A percentile compares a stretch with the other conserved stretches of the same genome.
Evolutionary conservation across 1,284 basidiomycete genomes (phyloP).

Genomic region (Boletus hoseneyae): DNA sequence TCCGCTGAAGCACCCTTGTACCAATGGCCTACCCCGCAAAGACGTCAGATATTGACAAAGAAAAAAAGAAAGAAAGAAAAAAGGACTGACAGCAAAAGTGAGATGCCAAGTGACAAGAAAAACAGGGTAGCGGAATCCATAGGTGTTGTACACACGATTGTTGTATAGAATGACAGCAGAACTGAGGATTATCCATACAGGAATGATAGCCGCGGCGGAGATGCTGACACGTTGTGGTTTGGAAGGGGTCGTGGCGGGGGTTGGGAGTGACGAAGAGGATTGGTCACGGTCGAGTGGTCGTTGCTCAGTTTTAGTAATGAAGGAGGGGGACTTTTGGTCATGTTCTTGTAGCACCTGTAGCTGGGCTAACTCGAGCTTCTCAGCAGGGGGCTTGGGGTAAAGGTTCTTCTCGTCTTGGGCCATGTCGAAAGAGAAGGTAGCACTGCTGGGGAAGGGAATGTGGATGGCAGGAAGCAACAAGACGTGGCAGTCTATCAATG

Average conservation of each 20-base stretch:
- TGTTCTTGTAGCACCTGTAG: slow-evolving; percentile 21
- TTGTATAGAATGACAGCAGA: slow-evolving; percentile 96
- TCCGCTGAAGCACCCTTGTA: slow-evolving; percentile 85
- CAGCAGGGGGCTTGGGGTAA: background rate
- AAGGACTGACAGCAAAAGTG: slow-evolving; percentile 65
- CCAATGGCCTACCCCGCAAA: slow-evolving; percentile 64
- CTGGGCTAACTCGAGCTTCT: slow-evolving; percentile 21
- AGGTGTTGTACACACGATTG: slow-evolving; percentile 85
- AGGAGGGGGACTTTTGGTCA: slow-evolving; percentile 7
- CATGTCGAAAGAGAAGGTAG: slow-evolving; percentile 13
- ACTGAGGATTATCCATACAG: slow-evolving; percentile 88
- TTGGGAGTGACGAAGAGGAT: slow-evolving; percentile 19
- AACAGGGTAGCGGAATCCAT: slow-evolving; percentile 83
- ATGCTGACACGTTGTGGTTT: slow-evolving; percentile 31
- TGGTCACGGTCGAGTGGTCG: background rate
- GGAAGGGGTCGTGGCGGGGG: slow-evolving; percentile 25
- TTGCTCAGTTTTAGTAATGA: slow-evolving; percentile 4
- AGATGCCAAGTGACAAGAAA: slow-evolving; percentile 89
- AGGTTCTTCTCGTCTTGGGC: slow-evolving; percentile 22
- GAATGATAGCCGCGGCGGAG: slow-evolving; percentile 69
- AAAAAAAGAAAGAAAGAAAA: background rate
- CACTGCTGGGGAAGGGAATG: background rate
- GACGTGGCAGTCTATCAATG: background rate
- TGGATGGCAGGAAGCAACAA: slow-evolving; percentile 3
- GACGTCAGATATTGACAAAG: background rate